A percentile compares a stretch with the other conserved stretches of the same genome.
phyloP scores from a whole-genome alignment of 2,329 filamentous ascomycete species.

The Aspergillus aculeatinus region DNA sequence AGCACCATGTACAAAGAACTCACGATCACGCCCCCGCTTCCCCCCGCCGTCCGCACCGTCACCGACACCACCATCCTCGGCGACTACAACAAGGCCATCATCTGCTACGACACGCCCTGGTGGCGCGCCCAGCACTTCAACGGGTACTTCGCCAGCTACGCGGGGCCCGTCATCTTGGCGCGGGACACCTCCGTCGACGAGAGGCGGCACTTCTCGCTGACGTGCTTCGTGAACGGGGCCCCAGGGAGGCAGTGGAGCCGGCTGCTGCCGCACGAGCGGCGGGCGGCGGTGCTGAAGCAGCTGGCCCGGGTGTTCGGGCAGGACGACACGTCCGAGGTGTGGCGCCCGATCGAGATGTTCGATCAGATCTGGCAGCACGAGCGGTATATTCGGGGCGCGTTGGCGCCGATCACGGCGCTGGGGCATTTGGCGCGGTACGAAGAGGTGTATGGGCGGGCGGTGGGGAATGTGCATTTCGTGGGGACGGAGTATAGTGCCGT shows the following conservation, averaged over 20 bases:
- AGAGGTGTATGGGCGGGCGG: slow-evolving; percentile 18
- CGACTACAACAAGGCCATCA: slow-evolving; percentile 39
- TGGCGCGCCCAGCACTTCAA: slow-evolving; percentile 32
- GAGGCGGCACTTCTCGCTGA: slow-evolving; percentile 31
- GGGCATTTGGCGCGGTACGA: slow-evolving; percentile 28
- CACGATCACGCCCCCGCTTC: slow-evolving; percentile 46
- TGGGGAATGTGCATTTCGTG: slow-evolving; percentile 51
- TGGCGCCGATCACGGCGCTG: slow-evolving; percentile 33
- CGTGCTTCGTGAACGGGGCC: slow-evolving; percentile 43
- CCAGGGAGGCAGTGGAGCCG: slow-evolving; percentile 37
- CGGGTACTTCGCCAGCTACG: slow-evolving; percentile 40
- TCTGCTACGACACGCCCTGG: slow-evolving; percentile 47
- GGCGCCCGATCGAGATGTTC: slow-evolving; percentile 41
- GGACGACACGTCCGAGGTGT: slow-evolving; percentile 26
- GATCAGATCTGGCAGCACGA: slow-evolving; percentile 14
- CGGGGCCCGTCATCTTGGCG: slow-evolving; percentile 40
- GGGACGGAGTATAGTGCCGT: slow-evolving; percentile 54
- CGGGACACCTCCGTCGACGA: slow-evolving; percentile 40
- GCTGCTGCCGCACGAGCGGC: slow-evolving; percentile 22
- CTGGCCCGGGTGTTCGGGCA: slow-evolving; percentile 29
- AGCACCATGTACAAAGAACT: slow-evolving; percentile 50
- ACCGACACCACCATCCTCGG: slow-evolving; percentile 33
- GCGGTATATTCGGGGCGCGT: slow-evolving; percentile 33
- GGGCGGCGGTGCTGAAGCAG: slow-evolving; percentile 29
- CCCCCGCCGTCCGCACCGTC: slow-evolving; percentile 27